Percentiles rank a stretch among this genome's conserved stretches.
phyloP scores from a whole-genome alignment of 73 alveolate species.

The Tetrahymena elliotti region DNA sequence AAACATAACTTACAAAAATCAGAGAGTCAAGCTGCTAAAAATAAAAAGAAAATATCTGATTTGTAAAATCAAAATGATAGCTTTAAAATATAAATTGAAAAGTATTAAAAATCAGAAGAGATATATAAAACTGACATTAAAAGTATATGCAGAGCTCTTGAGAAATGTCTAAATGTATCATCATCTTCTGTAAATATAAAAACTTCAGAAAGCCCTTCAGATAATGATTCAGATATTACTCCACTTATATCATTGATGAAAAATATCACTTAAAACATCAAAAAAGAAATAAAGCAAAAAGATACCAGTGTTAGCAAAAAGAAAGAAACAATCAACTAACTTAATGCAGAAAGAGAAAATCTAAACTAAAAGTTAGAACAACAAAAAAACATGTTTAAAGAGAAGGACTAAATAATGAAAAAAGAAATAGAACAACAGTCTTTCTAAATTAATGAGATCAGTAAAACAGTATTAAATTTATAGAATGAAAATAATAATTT shows the following conservation, averaged over 20 bases:
- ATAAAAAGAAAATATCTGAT: background rate
- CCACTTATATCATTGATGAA: background rate
- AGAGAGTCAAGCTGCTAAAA: background rate
- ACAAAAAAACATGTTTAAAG: background rate
- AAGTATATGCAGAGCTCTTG: background rate
- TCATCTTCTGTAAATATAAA: background rate
- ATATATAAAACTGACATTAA: background rate
- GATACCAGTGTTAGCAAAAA: background rate
- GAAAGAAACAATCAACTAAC: background rate
- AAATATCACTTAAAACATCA: background rate
- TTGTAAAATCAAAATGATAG: background rate
- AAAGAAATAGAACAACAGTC: background rate
- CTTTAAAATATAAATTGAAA: background rate
- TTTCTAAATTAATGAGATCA: background rate
- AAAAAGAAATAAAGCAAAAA: background rate
- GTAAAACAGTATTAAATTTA: background rate
- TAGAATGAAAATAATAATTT: background rate
- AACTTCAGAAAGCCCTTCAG: background rate
- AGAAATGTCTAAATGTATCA: background rate
- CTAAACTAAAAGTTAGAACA: background rate
- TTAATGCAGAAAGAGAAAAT: background rate
- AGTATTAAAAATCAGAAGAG: background rate
- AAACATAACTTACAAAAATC: background rate
- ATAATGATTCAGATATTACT: background rate
- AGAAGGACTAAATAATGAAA: background rate